Conservation (phyloP, 108 stramenopile genomes). For the Chaetoceros tenuissimus region DNA sequence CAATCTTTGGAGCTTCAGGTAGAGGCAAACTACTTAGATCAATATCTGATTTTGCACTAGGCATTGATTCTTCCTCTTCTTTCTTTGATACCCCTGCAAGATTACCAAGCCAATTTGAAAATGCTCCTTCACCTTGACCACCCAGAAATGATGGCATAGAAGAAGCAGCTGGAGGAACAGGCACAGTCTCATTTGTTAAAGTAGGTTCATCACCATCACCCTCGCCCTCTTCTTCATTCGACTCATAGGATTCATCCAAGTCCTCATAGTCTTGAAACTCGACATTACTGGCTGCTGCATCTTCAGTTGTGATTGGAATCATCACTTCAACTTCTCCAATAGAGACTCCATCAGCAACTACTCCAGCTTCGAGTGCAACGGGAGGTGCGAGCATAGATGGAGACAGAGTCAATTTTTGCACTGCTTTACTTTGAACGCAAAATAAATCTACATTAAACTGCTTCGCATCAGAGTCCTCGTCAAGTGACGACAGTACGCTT, state of each 20-base stretch:
- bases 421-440: slow-evolving; percentile 54
- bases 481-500: slow-evolving; percentile 27
- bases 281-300: neutral
- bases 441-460: slow-evolving; percentile 47
- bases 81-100: neutral
- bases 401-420: slow-evolving; percentile 53
- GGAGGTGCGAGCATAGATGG: slow-evolving; percentile 44
- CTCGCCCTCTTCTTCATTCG: slow-evolving; percentile 29
- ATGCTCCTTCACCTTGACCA: slow-evolving; percentile 21
- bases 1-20: neutral
- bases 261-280: slow-evolving; percentile 15
- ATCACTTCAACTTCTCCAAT: neutral
- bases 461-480: neutral
- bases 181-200: slow-evolving; percentile 10
- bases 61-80: slow-evolving; percentile 1
- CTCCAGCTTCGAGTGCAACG: slow-evolving; percentile 13
- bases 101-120: slow-evolving; percentile 78
- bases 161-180: slow-evolving; percentile 12
- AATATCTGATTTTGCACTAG: slow-evolving; percentile 10
- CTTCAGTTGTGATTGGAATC: neutral
- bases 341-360: slow-evolving; percentile 9
- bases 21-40: neutral
- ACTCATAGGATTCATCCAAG: slow-evolving; percentile 26
- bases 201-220: slow-evolving; percentile 34
- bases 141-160: slow-evolving; percentile 8